These are phyloP conservation scores for Macrocystidia cucumis DNA, from an alignment of 1,284 basidiomycete genomes.

Conservation along the genomic window DNA sequence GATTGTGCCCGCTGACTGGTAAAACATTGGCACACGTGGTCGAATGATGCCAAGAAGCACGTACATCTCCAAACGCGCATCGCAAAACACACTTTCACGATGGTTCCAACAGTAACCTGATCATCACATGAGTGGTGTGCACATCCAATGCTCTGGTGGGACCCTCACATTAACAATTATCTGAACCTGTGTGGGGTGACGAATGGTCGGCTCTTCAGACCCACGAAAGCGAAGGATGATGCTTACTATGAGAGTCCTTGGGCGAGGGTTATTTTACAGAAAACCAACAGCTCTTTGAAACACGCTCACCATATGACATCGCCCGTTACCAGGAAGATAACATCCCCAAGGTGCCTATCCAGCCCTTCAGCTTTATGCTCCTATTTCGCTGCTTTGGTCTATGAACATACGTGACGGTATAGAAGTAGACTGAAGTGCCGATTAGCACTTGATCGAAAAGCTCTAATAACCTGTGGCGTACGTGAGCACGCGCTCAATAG, in stretches of 20 bases:
- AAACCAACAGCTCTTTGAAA: background rate
- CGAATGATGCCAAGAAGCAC: constrained; percentile 9
- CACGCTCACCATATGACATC: constrained; percentile 37
- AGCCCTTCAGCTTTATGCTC: too few species aligned
- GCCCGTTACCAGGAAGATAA: constrained; percentile 24
- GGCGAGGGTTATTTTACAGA: background rate
- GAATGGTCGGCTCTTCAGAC: background rate
- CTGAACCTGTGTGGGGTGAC: constrained; percentile 30
- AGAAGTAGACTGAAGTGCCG: constrained; percentile 50
- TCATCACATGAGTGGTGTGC: background rate
- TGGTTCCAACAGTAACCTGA: constrained; percentile 39
- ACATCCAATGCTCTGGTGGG: constrained; percentile 3
- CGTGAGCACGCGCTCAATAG: constrained; percentile 1
- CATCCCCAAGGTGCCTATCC: too few species aligned
- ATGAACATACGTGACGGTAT: constrained; percentile 42
- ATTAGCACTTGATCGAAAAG: constrained; percentile 46
- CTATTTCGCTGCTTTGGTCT: too few species aligned
- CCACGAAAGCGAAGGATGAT: constrained; percentile 2
- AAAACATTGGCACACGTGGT: constrained; percentile 5
- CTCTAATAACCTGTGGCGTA: constrained; percentile 35
- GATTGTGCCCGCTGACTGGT: constrained; percentile 45
- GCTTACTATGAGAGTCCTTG: constrained; percentile 28
- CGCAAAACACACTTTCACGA: constrained; percentile 52
- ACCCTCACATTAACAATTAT: constrained; percentile 39
- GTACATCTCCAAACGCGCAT: constrained; percentile 56